These are phyloP conservation scores for Heliamphora exappendiculata DNA, from an alignment of 148 eudicot species.

Conservation along the genomic window DNA sequence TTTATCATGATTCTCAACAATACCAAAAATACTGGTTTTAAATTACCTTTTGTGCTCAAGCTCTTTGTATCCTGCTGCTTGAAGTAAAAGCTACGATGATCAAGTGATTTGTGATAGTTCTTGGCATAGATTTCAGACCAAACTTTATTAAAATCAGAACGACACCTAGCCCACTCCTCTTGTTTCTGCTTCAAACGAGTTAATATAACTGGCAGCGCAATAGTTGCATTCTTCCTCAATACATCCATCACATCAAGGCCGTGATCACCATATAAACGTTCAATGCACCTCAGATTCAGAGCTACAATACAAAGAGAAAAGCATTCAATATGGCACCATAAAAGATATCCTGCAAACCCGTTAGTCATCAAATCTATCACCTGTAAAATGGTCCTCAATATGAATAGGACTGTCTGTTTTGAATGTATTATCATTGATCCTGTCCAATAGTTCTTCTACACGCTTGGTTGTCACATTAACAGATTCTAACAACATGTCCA, in stretches of 20 bases:
- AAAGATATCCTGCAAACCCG: slow-evolving; percentile 8
- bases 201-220: slow-evolving; percentile 78
- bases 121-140: slow-evolving; percentile 88
- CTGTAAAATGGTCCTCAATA: slow-evolving; percentile 61
- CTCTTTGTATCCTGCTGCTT: slow-evolving; percentile 89
- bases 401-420: slow-evolving; percentile 47
- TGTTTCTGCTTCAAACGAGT: slow-evolving; percentile 94
- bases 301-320: slow-evolving; percentile 38
- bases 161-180: slow-evolving; percentile 91
- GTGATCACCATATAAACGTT: slow-evolving; percentile 90
- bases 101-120: slow-evolving; percentile 90
- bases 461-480: slow-evolving; percentile 66
- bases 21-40: neutral
- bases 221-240: slow-evolving; percentile 62
- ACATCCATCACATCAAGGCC: slow-evolving; percentile 91
- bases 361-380: slow-evolving; percentile 26
- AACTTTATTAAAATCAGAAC: slow-evolving; percentile 76
- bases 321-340: slow-evolving; percentile 14
- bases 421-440: slow-evolving; percentile 43
- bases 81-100: slow-evolving; percentile 91
- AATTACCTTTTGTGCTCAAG: slow-evolving; percentile 86
- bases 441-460: slow-evolving; percentile 76
- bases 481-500: slow-evolving; percentile 87
- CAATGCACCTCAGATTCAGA: slow-evolving; percentile 75
- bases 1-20: neutral